Evolutionary conservation across 306 rosid species (phyloP).

Genomic region (Malus sylvestris): DNA sequence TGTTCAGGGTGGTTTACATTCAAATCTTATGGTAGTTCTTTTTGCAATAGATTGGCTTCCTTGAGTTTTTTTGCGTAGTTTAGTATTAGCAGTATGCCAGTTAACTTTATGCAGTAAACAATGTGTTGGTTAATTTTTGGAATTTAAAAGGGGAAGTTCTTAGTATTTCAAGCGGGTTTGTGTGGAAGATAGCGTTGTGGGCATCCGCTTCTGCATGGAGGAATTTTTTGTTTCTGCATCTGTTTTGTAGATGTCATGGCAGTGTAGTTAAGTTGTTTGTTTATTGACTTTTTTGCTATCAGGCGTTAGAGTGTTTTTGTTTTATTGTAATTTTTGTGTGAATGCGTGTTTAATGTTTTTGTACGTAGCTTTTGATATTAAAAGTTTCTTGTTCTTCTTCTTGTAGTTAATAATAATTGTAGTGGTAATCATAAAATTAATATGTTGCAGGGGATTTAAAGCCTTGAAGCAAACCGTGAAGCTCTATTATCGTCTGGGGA

Average conservation of each 20-base stretch:
- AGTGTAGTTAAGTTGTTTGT: not conserved
- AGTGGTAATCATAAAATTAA: not conserved
- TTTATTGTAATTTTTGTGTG: not conserved
- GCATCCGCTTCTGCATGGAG: not conserved
- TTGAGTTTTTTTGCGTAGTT: not conserved
- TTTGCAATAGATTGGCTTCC: not conserved
- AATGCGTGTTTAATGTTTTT: not conserved
- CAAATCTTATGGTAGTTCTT: not conserved
- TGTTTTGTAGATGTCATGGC: not conserved
- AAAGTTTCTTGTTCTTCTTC: no score
- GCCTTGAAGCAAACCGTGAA: slow-evolving; percentile 96
- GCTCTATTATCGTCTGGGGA: slow-evolving; percentile 85
- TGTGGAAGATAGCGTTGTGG: not conserved
- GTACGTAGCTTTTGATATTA: not conserved
- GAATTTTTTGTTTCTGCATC: not conserved
- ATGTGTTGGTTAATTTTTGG: not conserved
- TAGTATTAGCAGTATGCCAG: not conserved
- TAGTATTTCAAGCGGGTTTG: not conserved
- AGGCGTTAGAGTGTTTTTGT: not conserved
- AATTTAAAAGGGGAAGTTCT: not conserved
- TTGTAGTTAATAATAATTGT: no score
- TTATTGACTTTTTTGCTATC: not conserved
- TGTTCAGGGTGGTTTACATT: not conserved
- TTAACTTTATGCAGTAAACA: not conserved
- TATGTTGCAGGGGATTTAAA: slow-evolving; percentile 76